Percentiles rank a stretch among this genome's conserved stretches.
Conservation (phyloP, 257 asterid genomes). For the Haberlea rhodopensis region DNA sequence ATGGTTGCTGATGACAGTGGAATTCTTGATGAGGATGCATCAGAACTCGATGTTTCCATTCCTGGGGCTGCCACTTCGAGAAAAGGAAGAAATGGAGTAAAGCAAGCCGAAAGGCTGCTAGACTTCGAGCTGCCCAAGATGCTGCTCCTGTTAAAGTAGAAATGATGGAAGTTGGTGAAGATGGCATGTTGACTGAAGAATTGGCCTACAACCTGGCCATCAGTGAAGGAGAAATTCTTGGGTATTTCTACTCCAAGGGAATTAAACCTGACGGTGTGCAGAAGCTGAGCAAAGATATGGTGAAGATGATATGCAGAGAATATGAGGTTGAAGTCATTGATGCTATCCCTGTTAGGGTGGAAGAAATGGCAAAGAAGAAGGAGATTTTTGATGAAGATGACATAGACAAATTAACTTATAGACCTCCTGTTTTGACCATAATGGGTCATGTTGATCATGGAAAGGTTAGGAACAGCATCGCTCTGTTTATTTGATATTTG, state of each 20-base stretch:
- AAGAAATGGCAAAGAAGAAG: conserved; percentile 93
- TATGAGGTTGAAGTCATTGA: conserved; percentile 91
- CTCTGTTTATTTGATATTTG: not conserved
- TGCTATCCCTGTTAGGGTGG: conserved; percentile 63
- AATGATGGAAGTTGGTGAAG: conserved; percentile 88
- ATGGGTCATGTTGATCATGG: conserved; percentile 99
- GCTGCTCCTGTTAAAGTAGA: conserved; percentile 92
- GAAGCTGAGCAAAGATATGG: conserved; percentile 89
- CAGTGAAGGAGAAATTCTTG: conserved; percentile 93
- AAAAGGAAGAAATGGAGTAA: conserved; percentile 96
- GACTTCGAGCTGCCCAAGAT: conserved; percentile 83
- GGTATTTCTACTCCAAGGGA: conserved; percentile 75
- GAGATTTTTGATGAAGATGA: conserved; percentile 81
- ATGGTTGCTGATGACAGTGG: conserved; percentile 36
- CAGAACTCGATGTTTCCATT: conserved; percentile 63
- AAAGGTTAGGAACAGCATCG: conserved; percentile 52
- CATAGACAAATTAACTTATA: conserved; percentile 70
- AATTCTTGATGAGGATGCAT: conserved; percentile 60
- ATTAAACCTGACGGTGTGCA: conserved; percentile 95
- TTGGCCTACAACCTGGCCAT: conserved; percentile 79
- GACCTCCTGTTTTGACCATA: conserved; percentile 95
- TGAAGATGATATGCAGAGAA: conserved; percentile 91
- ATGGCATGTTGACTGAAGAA: conserved; percentile 89
- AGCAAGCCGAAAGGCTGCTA: conserved; percentile 97
- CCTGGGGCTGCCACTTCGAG: conserved; percentile 66